A percentile compares a stretch with the other conserved stretches of the same genome.
Evolutionary conservation across 2,329 filamentous ascomycete species (phyloP).

Genomic region (Paracorniculantispora psalliotae): DNA sequence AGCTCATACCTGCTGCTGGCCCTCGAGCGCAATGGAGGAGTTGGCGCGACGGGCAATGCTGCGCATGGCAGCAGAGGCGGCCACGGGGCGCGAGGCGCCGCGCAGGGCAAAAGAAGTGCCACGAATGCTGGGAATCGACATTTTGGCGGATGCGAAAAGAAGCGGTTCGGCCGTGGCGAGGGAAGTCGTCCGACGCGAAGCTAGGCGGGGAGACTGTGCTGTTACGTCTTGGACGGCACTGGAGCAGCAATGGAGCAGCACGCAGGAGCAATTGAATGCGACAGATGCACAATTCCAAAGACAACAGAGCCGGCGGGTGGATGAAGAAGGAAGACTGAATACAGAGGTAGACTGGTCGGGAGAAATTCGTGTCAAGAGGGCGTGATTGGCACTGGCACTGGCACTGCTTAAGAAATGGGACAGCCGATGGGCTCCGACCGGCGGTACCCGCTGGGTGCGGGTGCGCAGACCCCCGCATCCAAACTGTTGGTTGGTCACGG

Average conservation of each 20-base stretch:
- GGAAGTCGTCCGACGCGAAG: background rate
- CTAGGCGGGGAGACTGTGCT: background rate
- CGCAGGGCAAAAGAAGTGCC: constrained; percentile 45
- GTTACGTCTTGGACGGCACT: background rate
- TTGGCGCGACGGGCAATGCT: constrained; percentile 32
- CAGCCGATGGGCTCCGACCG: constrained; percentile 21
- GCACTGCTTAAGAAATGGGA: constrained; percentile 6
- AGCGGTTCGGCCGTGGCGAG: background rate
- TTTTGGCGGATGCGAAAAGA: constrained; percentile 20
- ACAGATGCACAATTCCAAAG: background rate
- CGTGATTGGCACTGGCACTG: background rate
- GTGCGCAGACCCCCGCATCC: constrained; percentile 12
- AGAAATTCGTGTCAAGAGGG: background rate
- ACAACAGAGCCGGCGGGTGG: background rate
- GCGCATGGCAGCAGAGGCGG: constrained; percentile 19
- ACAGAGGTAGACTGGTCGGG: background rate
- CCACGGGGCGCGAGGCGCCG: constrained; percentile 31
- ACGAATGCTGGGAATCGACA: constrained; percentile 46
- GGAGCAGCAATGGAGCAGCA: background rate
- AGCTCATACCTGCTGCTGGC: constrained; percentile 53
- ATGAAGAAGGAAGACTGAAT: background rate
- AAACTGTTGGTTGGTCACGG: background rate
- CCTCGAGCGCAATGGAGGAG: constrained; percentile 46
- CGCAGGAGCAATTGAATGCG: background rate
- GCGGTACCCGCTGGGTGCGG: constrained; percentile 18